Evolutionary conservation across 2,329 filamentous ascomycete genomes (phyloP).

Genomic region (Pestalotiopsis sp.): DNA sequence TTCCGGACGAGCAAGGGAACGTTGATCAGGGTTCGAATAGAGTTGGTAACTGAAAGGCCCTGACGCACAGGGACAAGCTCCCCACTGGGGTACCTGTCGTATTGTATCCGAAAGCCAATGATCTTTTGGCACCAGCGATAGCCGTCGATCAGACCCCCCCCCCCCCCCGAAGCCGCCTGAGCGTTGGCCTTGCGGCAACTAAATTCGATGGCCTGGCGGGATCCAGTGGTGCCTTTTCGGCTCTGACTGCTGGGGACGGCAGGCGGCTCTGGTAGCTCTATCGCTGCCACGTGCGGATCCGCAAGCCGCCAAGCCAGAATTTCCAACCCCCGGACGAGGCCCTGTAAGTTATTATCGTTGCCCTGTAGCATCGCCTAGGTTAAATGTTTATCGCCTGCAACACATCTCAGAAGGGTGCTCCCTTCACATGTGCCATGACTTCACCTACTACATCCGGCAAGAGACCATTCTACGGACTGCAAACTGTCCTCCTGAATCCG

Average conservation of each 20-base stretch:
- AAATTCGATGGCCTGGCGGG: not conserved
- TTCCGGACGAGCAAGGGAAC: too few relatives aligned
- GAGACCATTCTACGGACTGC: not conserved
- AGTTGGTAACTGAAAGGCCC: too few relatives aligned
- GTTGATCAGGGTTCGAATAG: too few relatives aligned
- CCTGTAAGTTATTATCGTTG: not conserved
- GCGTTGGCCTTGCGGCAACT: not conserved
- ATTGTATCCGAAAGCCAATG: not conserved
- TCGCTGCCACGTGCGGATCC: not conserved
- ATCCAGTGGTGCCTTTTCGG: not conserved
- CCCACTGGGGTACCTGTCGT: not conserved
- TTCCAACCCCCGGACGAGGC: not conserved
- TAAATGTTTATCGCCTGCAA: not conserved
- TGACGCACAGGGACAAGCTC: not conserved
- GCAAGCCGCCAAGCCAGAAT: not conserved
- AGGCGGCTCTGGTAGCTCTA: not conserved
- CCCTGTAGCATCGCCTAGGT: not conserved
- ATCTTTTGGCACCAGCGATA: not conserved
- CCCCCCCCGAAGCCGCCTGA: not conserved
- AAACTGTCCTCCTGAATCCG: conserved; percentile 1
- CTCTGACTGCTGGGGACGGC: conserved; percentile 10
- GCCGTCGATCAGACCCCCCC: not conserved
- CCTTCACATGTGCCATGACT: conserved; percentile 4
- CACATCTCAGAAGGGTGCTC: not conserved
- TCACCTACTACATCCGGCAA: conserved; percentile 13